These are phyloP conservation scores for Beta macrorhiza DNA, from an alignment of 179 eudicot species.

Conservation along the genomic window DNA sequence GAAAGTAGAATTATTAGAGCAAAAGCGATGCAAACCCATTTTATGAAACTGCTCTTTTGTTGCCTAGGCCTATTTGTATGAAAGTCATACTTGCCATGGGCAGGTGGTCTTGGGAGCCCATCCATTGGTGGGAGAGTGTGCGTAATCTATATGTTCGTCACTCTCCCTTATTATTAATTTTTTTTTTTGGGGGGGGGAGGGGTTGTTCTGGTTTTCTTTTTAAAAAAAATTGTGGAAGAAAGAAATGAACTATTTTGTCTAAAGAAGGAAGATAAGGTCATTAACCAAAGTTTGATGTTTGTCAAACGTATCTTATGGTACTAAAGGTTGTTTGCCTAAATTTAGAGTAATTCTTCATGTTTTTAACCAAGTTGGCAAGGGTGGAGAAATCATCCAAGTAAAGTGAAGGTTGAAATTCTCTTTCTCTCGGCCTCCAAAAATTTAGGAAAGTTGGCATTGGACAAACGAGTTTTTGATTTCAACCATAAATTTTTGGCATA, in stretches of 20 bases:
- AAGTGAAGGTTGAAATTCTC: slow-evolving; percentile 15
- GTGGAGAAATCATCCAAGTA: slow-evolving; percentile 17
- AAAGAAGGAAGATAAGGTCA: slow-evolving; percentile 7
- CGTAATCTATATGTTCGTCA: neutral
- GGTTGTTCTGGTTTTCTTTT: neutral
- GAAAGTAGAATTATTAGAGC: slow-evolving; percentile 10
- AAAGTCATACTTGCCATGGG: slow-evolving; percentile 29
- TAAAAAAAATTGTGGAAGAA: neutral
- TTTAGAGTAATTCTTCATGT: slow-evolving; percentile 14
- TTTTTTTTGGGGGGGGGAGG: neutral
- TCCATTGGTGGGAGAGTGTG: slow-evolving; percentile 20
- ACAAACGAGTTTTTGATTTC: slow-evolving; percentile 14
- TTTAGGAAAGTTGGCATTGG: slow-evolving; percentile 26
- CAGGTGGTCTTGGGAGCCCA: slow-evolving; percentile 32
- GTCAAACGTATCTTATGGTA: slow-evolving; percentile 17
- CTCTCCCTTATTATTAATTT: slow-evolving; percentile 9
- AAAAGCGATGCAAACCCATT: neutral
- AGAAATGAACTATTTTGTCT: neutral
- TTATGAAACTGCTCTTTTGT: slow-evolving; percentile 1
- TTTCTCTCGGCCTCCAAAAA: slow-evolving; percentile 24
- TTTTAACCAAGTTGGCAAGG: slow-evolving; percentile 9
- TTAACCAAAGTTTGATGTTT: slow-evolving; percentile 23
- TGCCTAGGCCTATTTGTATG: slow-evolving; percentile 18
- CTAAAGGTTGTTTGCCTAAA: slow-evolving; percentile 20
- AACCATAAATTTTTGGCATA: slow-evolving; percentile 20